These are phyloP conservation scores for Petunia secreta DNA, from an alignment of 257 asterid genomes.

Conservation along the genomic window DNA sequence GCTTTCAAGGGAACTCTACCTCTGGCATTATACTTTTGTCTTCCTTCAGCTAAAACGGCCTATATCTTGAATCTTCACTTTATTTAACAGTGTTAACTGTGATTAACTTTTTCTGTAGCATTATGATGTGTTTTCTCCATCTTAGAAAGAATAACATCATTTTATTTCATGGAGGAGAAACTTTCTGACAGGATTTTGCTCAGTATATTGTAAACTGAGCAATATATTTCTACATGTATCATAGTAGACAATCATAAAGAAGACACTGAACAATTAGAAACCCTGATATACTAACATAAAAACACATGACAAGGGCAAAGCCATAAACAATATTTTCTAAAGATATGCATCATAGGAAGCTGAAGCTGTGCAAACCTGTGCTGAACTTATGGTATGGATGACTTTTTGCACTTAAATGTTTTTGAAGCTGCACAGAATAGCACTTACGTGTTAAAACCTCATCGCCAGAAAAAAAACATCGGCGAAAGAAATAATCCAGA, in stretches of 20 bases:
- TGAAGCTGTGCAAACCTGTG: slow-evolving; percentile 65
- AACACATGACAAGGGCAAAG: not conserved
- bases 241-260: not conserved
- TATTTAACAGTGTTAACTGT: slow-evolving; percentile 10
- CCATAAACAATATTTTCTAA: not conserved
- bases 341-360: slow-evolving; percentile 21
- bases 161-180: slow-evolving; percentile 23
- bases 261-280: not conserved
- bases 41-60: not conserved
- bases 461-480: slow-evolving; percentile 23
- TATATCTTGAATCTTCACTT: slow-evolving; percentile 6
- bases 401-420: slow-evolving; percentile 71
- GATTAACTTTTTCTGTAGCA: slow-evolving; percentile 8
- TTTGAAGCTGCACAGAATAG: slow-evolving; percentile 73
- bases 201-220: not conserved
- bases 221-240: not conserved
- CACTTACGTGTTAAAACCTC: slow-evolving; percentile 29
- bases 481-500: slow-evolving; percentile 24
- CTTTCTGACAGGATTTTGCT: slow-evolving; percentile 13
- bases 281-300: not conserved
- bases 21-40: not conserved
- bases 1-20: not conserved
- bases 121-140: slow-evolving; percentile 17
- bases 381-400: slow-evolving; percentile 97
- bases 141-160: slow-evolving; percentile 1